phyloP scores from a whole-genome alignment of 352 stramenopile genomes.

The Pythium oligandrum region DNA sequence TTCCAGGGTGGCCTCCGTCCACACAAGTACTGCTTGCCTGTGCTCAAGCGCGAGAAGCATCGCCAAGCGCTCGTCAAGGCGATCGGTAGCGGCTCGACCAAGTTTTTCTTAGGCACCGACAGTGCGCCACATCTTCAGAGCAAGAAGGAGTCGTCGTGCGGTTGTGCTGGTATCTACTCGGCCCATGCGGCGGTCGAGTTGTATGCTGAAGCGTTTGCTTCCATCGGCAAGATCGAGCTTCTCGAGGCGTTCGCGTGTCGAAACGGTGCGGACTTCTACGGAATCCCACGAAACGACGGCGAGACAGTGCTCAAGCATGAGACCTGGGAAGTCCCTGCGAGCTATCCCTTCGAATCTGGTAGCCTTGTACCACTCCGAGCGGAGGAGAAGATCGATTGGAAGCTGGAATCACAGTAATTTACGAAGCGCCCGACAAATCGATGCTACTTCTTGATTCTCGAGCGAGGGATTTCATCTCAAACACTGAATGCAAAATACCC shows the following conservation, averaged over 20 bases:
- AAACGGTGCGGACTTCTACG: conserved; percentile 97
- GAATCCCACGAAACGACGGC: conserved; percentile 87
- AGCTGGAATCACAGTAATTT: conserved; percentile 33
- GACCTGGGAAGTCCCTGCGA: conserved; percentile 88
- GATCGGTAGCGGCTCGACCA: conserved; percentile 88
- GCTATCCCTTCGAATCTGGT: conserved; percentile 88
- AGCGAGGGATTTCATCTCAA: conserved; percentile 15
- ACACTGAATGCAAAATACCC: conserved; percentile 16
- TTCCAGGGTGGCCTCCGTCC: conserved; percentile 93
- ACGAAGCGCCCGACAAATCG: no score
- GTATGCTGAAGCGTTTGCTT: conserved; percentile 97
- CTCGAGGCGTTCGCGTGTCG: conserved; percentile 94
- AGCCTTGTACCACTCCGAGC: conserved; percentile 91
- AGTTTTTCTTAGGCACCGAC: conserved; percentile 99
- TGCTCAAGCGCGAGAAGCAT: conserved; percentile 96
- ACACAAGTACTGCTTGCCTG: conserved; percentile 99
- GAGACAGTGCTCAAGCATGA: conserved; percentile 87
- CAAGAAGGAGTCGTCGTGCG: conserved; percentile 89
- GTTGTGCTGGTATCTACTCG: conserved; percentile 97
- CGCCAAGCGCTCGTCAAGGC: conserved; percentile 88
- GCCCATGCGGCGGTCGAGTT: conserved; percentile 95
- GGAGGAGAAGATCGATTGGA: conserved; percentile 91
- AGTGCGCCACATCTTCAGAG: conserved; percentile 92
- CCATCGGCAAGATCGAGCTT: conserved; percentile 88
- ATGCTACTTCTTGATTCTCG: no score